Percentiles rank a stretch among this genome's conserved stretches.
Evolutionary conservation across 768 basidiomycete genomes (phyloP).

Genomic region (Collybia mongolica): DNA sequence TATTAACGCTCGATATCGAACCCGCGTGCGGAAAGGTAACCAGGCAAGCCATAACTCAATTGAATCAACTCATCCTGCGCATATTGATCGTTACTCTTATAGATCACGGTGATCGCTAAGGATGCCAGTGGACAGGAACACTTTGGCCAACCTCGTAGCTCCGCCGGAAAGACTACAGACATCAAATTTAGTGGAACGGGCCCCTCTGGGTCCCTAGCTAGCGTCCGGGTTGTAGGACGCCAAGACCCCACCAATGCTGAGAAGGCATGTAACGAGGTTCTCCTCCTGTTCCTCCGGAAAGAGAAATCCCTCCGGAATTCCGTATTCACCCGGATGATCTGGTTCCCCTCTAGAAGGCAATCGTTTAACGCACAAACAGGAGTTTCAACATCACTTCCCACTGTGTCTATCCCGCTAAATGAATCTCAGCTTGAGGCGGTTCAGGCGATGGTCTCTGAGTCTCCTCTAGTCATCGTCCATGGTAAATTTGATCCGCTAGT

Average conservation of each 20-base stretch:
- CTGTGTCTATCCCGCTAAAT: slow-evolving; percentile 23
- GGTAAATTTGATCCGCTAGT: slow-evolving; percentile 20
- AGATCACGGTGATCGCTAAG: slow-evolving; percentile 35
- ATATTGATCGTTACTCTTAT: background rate
- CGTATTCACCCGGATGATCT: slow-evolving; percentile 34
- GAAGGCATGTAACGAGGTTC: slow-evolving; percentile 33
- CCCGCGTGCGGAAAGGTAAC: slow-evolving; percentile 30
- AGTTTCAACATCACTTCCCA: background rate
- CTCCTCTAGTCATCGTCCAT: slow-evolving; percentile 35
- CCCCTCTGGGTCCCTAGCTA: slow-evolving; percentile 21
- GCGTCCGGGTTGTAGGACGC: slow-evolving; percentile 39
- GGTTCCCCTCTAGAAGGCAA: slow-evolving; percentile 31
- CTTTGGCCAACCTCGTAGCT: slow-evolving; percentile 25
- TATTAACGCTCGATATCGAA: slow-evolving; percentile 40
- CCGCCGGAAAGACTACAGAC: slow-evolving; percentile 33
- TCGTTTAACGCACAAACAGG: background rate
- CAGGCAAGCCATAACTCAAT: slow-evolving; percentile 26
- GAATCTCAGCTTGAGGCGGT: slow-evolving; percentile 36
- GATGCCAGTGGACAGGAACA: slow-evolving; percentile 26
- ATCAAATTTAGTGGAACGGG: slow-evolving; percentile 21
- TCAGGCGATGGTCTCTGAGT: slow-evolving; percentile 28
- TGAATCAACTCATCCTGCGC: too few relatives aligned
- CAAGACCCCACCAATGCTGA: slow-evolving; percentile 39
- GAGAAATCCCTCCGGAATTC: slow-evolving; percentile 24
- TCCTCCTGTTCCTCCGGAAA: slow-evolving; percentile 34